phyloP scores from a whole-genome alignment of 2,329 filamentous ascomycete genomes.

The Colletotrichum limetticola region DNA sequence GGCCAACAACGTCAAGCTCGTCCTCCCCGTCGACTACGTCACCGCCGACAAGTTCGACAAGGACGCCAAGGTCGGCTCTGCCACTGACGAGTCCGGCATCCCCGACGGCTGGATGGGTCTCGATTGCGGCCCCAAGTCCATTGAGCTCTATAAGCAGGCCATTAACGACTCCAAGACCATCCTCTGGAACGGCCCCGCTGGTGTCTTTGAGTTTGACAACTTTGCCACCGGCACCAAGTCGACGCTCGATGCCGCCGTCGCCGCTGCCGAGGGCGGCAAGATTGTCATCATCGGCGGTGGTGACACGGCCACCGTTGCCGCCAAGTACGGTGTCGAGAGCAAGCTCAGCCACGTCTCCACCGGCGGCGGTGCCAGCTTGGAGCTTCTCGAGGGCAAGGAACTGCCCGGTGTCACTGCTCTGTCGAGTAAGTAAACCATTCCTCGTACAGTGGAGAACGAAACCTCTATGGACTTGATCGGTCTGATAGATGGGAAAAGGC shows the following conservation, averaged over 20 bases:
- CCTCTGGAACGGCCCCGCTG: slow-evolving; percentile 97
- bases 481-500: slow-evolving; percentile 46
- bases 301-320: slow-evolving; percentile 96
- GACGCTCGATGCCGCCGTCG: slow-evolving; percentile 88
- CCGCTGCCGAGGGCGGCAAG: slow-evolving; percentile 83
- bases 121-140: slow-evolving; percentile 89
- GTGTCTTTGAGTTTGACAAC: slow-evolving; percentile 96
- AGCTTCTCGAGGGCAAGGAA: slow-evolving; percentile 98
- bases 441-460: slow-evolving; percentile 12
- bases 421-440: slow-evolving; percentile 73
- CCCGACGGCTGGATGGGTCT: slow-evolving; percentile 98
- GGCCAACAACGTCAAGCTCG: slow-evolving; percentile 94
- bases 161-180: slow-evolving; percentile 94
- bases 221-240: slow-evolving; percentile 94
- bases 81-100: slow-evolving; percentile 89
- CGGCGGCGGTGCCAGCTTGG: slow-evolving; percentile 92
- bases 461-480: slow-evolving; percentile 37
- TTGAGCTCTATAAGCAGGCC: slow-evolving; percentile 87
- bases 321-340: slow-evolving; percentile 95
- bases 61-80: slow-evolving; percentile 82
- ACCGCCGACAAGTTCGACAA: slow-evolving; percentile 94
- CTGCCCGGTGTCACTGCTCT: slow-evolving; percentile 93
- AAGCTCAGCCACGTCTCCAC: slow-evolving; percentile 99
- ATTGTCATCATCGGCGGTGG: slow-evolving; percentile 99
- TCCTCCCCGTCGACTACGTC: slow-evolving; percentile 94